Base-by-base conservation (phyloP, 768 basidiomycete genomes). In the Termitomyces sp. region DNA sequence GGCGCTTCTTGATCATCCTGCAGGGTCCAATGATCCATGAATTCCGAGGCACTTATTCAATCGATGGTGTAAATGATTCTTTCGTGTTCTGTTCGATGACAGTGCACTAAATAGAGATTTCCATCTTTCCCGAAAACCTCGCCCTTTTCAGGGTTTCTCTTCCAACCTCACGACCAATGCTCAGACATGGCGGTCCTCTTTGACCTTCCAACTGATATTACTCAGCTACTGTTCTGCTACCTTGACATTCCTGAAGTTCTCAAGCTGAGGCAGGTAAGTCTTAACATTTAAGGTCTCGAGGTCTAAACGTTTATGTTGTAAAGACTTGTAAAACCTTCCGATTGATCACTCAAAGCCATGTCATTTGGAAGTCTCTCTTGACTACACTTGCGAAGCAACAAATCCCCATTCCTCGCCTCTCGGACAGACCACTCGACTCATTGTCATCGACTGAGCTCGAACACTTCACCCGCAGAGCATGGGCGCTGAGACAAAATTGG, bases 401-500 rank as follows among this genome's bases (percentile, higher is more conserved):
- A 26, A 69, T 75, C 60, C 84, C 86, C 4, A 68, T 78, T 46
- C 83, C 83, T 0, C 59, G 74, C n/a, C 65, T 78, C 4, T 53
- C 57, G 10, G 63, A 66, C 15, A 64, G 63, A 44, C 53, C 68
- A 12, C 56, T 81, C 0, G 70, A 72, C 4, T 60, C 61, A 1
- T 69, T 84, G n/a, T 64, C 71, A 4, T 67, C 80, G 0, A 37
- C 36, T 0, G 75, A 81, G 13, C 72, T 87, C 33, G 85, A 87
- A 60, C 31, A 55, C 1, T 65, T 73, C 56, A 70, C 75, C 6
- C 56, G 64, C 5, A 70, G 69, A 33, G 77, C 83, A 2, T 62
- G 84, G 29, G 61, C 65, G 2, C 72, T 82, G 3, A 79, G 74
- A 31, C 70, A 62, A 8, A 81, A 78, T 58, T 88, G 87, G 87